Evolutionary conservation across 2,329 filamentous ascomycete species (phyloP).

Genomic region (Venturia aucupariae): DNA sequence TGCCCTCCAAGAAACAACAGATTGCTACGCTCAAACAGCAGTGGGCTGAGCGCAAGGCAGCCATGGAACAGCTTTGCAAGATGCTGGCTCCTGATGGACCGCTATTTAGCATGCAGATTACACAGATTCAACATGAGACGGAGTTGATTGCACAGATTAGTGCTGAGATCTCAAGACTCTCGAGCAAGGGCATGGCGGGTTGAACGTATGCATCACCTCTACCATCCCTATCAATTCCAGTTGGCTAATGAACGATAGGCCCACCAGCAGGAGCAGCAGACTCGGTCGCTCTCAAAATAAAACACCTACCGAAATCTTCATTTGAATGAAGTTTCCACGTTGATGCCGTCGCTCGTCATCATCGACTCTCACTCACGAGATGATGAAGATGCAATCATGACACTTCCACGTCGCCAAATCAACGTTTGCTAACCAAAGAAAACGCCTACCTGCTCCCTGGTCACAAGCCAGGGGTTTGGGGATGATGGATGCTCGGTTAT

Average conservation of each 20-base stretch:
- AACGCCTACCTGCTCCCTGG: background rate
- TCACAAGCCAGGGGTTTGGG: background rate
- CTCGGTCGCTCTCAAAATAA: background rate
- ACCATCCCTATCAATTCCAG: background rate
- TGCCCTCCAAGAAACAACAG: constrained; percentile 9
- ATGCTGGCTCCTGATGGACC: constrained; percentile 10
- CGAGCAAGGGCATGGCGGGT: constrained; percentile 3
- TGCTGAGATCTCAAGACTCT: background rate
- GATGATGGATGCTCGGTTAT: background rate
- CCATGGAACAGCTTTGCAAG: constrained; percentile 5
- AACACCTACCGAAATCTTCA: background rate
- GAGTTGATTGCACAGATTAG: constrained; percentile 7
- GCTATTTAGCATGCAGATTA: constrained; percentile 2
- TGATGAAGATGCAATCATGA: too few relatives aligned
- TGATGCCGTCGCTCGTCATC: background rate
- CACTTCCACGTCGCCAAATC: too few relatives aligned
- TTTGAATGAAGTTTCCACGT: background rate
- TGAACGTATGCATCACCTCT: background rate
- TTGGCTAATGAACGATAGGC: background rate
- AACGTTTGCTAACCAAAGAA: too few relatives aligned
- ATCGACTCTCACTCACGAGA: background rate
- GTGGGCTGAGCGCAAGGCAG: constrained; percentile 8
- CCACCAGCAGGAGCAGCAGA: background rate
- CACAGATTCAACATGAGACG: constrained; percentile 9
- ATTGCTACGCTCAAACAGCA: constrained; percentile 1